A percentile compares a stretch with the other conserved stretches of the same genome.
These are phyloP conservation scores for Pseudonitzschia multiseries DNA, from an alignment of 108 stramenopile species.

Conservation along the genomic window DNA sequence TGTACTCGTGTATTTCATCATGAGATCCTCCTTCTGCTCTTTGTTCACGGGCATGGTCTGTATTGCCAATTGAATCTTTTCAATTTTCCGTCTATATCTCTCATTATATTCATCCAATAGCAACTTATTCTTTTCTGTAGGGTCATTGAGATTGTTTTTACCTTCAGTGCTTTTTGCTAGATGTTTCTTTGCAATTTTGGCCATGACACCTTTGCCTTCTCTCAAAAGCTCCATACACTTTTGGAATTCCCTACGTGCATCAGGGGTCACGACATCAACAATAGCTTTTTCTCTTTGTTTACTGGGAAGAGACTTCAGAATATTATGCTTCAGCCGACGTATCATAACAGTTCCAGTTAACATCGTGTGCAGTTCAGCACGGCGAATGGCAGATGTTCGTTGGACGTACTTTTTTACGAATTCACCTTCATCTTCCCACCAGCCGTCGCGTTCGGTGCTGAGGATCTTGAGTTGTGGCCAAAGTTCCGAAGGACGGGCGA, in stretches of 20 bases:
- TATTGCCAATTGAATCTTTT: background rate
- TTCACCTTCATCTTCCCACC: slow-evolving; percentile 72
- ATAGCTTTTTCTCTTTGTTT: slow-evolving; percentile 77
- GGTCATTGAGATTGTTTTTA: background rate
- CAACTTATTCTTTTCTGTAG: background rate
- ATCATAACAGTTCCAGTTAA: slow-evolving; percentile 94
- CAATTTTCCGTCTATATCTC: slow-evolving; percentile 8
- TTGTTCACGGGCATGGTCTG: background rate
- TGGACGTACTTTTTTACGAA: slow-evolving; percentile 83
- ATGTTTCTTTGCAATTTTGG: slow-evolving; percentile 56
- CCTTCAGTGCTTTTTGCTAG: background rate
- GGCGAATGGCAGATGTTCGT: slow-evolving; percentile 35
- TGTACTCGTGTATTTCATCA: background rate
- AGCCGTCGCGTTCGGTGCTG: slow-evolving; percentile 50
- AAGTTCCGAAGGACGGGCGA: slow-evolving; percentile 92
- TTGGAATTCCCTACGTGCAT: slow-evolving; percentile 46
- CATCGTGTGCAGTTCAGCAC: slow-evolving; percentile 89
- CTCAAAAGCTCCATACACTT: slow-evolving; percentile 54
- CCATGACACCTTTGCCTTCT: slow-evolving; percentile 70
- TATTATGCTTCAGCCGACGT: slow-evolving; percentile 90
- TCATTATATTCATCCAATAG: slow-evolving; percentile 17
- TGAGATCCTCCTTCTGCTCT: slow-evolving; percentile 9
- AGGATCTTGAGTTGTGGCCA: slow-evolving; percentile 92
- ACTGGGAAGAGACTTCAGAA: slow-evolving; percentile 86
- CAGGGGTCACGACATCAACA: slow-evolving; percentile 51